Conservation (phyloP, 345 rosid genomes). For the Syzygium grande region DNA sequence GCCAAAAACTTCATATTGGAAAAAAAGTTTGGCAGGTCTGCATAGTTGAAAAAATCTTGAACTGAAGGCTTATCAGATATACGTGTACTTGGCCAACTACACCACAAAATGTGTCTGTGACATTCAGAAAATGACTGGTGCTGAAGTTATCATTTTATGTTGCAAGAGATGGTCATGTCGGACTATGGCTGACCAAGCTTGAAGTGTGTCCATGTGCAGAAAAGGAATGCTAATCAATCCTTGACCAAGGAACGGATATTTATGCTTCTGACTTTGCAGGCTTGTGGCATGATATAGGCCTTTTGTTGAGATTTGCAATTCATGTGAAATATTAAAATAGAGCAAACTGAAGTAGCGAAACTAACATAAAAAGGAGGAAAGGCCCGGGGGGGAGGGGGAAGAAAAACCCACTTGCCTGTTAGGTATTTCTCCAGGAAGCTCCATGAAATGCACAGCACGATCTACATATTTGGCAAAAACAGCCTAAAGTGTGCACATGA, state of each 20-base stretch:
- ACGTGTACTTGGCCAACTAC: background rate
- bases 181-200: background rate
- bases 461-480: conserved; percentile 83
- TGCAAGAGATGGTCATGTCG: background rate
- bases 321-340: background rate
- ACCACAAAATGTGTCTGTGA: background rate
- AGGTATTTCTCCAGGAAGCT: conserved; percentile 98
- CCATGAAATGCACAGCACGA: conserved; percentile 99
- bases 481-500: conserved; percentile 33
- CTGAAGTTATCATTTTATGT: background rate
- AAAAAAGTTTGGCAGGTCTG: background rate
- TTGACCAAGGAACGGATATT: background rate
- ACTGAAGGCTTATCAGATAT: background rate
- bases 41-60: background rate
- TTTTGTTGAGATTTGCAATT: background rate
- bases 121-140: background rate
- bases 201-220: background rate
- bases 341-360: background rate
- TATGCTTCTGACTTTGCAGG: background rate
- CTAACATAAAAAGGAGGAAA: background rate
- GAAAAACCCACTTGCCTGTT: conserved; percentile 56
- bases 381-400: background rate
- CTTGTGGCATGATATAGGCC: background rate
- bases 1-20: background rate
- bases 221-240: background rate